Percentiles rank a stretch among this genome's conserved stretches.
Conservation (phyloP, 169 alveolate species). For the Babesia divergens region DNA sequence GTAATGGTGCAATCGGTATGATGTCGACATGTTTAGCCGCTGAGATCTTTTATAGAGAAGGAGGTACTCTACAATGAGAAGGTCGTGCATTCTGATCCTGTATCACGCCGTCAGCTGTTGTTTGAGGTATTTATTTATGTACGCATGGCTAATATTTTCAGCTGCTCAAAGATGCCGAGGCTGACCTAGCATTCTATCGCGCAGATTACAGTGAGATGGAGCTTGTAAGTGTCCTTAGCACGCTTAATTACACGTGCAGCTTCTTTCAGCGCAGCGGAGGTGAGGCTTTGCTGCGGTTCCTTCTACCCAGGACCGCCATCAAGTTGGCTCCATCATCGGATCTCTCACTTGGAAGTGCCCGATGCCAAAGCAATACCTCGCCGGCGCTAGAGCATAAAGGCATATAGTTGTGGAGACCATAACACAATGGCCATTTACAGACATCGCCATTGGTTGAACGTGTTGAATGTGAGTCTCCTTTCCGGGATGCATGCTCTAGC, state of each 20-base stretch:
- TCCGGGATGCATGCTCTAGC: no score
- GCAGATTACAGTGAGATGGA: slow-evolving; percentile 64
- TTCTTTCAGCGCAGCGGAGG: slow-evolving; percentile 3
- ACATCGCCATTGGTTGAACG: no score
- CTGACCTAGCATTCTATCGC: slow-evolving; percentile 61
- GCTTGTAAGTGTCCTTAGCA: slow-evolving; percentile 5
- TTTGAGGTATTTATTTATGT: slow-evolving; percentile 17
- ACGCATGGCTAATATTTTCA: neutral
- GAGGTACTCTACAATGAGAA: slow-evolving; percentile 50
- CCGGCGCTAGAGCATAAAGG: no score
- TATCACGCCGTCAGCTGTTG: slow-evolving; percentile 45
- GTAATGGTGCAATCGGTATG: neutral
- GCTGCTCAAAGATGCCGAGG: slow-evolving; percentile 66
- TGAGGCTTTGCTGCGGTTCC: neutral
- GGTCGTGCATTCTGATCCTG: slow-evolving; percentile 51
- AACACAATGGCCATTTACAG: no score
- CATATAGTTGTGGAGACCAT: no score
- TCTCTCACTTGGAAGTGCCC: neutral
- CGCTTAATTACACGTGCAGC: neutral
- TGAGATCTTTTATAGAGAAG: slow-evolving; percentile 12
- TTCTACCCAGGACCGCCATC: no score
- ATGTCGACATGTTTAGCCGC: neutral
- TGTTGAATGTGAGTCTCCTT: no score
- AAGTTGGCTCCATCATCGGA: no score
- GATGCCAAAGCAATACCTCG: neutral